phyloP scores from a whole-genome alignment of 2,329 filamentous ascomycete genomes.

The Myriangium duriaei region DNA sequence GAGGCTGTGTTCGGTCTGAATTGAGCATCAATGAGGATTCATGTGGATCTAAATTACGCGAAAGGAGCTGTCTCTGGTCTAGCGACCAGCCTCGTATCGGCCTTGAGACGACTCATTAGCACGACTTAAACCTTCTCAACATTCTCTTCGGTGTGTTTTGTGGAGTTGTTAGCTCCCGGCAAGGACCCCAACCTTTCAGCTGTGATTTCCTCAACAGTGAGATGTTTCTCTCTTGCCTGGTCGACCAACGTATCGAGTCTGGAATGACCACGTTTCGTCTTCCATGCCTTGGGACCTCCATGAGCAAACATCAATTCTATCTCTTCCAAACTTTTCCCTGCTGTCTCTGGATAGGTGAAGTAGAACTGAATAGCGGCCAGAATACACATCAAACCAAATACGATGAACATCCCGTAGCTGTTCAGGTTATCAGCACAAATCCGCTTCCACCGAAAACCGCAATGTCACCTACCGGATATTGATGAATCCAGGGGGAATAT shows the following conservation, averaged over 20 bases:
- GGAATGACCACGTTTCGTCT: slow-evolving; percentile 25
- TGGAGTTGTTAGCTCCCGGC: background rate
- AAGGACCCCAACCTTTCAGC: no score
- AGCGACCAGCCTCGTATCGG: no score
- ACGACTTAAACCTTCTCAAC: slow-evolving; percentile 8
- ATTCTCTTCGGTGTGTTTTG: slow-evolving; percentile 4
- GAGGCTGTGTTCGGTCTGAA: no score
- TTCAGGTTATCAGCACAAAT: no score
- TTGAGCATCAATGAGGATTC: no score
- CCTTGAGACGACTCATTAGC: background rate
- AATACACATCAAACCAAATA: slow-evolving; percentile 38
- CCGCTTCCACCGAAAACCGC: no score
- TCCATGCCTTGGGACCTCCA: slow-evolving; percentile 24
- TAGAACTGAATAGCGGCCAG: slow-evolving; percentile 33
- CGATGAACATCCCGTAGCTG: slow-evolving; percentile 41
- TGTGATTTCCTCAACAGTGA: slow-evolving; percentile 13
- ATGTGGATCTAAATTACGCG: no score
- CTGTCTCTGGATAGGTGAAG: slow-evolving; percentile 32
- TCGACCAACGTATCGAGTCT: slow-evolving; percentile 19
- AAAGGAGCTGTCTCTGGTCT: no score
- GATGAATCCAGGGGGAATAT: slow-evolving; percentile 44
- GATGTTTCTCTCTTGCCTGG: slow-evolving; percentile 14
- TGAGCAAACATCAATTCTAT: slow-evolving; percentile 27
- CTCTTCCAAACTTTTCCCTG: slow-evolving; percentile 27
- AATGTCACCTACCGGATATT: no score